Percentiles rank a stretch among this genome's conserved stretches.
Conservation (phyloP, 371 early-diverging fungal species). For the Mortierella sp. region DNA sequence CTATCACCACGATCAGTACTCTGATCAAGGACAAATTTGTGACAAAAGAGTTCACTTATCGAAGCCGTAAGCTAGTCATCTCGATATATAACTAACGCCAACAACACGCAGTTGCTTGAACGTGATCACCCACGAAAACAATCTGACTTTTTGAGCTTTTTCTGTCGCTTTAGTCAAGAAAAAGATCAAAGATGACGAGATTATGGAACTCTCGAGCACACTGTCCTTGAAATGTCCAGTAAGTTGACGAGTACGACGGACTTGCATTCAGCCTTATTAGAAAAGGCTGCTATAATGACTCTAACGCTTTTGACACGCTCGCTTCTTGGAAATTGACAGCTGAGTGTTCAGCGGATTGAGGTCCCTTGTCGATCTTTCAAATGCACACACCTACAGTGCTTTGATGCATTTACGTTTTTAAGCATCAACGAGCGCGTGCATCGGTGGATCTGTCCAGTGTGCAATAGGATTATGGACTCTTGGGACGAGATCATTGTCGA, state of each 20-base stretch:
- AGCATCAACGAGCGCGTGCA: not conserved
- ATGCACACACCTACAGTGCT: not conserved
- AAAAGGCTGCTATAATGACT: too few species aligned
- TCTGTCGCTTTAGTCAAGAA: not conserved
- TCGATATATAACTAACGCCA: too few species aligned
- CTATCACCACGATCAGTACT: not conserved
- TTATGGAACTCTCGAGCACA: not conserved
- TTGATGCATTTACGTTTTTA: conserved; percentile 1
- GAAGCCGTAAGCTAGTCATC: not conserved
- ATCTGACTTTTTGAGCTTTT: not conserved
- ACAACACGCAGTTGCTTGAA: not conserved
- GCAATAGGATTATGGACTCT: not conserved
- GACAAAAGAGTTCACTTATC: not conserved
- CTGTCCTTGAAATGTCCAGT: not conserved
- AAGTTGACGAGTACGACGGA: not conserved
- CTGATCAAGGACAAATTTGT: not conserved
- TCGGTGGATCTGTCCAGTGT: not conserved
- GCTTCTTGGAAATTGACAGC: not conserved
- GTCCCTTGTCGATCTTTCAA: conserved; percentile 1
- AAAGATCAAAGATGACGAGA: not conserved
- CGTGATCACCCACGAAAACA: not conserved
- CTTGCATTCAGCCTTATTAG: too few species aligned
- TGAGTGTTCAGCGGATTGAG: not conserved
- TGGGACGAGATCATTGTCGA: conserved; percentile 6
- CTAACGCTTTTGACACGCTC: too few species aligned